Conservation (phyloP, 1,139 yeast genomes). For the Candida pseudocylindracea region DNA sequence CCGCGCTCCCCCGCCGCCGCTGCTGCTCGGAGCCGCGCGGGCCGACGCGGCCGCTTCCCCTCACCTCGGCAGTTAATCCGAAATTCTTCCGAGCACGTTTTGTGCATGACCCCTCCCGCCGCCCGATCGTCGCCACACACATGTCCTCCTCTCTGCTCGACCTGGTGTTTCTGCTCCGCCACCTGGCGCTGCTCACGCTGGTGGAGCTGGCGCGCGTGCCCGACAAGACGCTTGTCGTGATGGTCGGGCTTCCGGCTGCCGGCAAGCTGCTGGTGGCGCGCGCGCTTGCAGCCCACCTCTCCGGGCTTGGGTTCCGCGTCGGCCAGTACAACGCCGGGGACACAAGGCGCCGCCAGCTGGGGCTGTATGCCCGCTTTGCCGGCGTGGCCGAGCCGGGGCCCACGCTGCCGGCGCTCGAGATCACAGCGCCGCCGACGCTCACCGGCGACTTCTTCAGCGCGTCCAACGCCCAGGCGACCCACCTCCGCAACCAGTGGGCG, state of each 20-base stretch:
- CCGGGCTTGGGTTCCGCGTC: conserved; percentile 9
- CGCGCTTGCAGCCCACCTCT: conserved; percentile 21
- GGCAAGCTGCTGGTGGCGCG: conserved; percentile 46
- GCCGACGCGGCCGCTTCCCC: too few relatives aligned
- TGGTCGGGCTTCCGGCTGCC: conserved; percentile 51
- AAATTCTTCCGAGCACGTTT: too few relatives aligned
- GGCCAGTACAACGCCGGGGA: conserved; percentile 9
- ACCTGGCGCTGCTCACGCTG: too few relatives aligned
- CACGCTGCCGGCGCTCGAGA: conserved; percentile 3
- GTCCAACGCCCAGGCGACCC: conserved; percentile 17
- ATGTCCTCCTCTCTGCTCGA: too few relatives aligned
- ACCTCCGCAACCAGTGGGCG: conserved; percentile 37
- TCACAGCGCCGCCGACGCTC: conserved; percentile 23
- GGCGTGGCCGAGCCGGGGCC: too few relatives aligned
- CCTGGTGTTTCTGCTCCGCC: too few relatives aligned
- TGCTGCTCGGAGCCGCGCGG: too few relatives aligned
- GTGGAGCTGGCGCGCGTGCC: not conserved
- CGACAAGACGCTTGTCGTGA: conserved; percentile 12
- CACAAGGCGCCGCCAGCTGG: conserved; percentile 9
- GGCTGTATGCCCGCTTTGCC: not conserved
- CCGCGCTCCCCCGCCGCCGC: too few relatives aligned
- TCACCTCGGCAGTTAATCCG: too few relatives aligned
- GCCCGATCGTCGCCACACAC: too few relatives aligned
- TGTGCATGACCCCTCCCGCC: too few relatives aligned
- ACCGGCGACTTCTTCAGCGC: conserved; percentile 25